phyloP scores from a whole-genome alignment of 1,284 basidiomycete genomes.

The Ceratobasidium sp. region DNA sequence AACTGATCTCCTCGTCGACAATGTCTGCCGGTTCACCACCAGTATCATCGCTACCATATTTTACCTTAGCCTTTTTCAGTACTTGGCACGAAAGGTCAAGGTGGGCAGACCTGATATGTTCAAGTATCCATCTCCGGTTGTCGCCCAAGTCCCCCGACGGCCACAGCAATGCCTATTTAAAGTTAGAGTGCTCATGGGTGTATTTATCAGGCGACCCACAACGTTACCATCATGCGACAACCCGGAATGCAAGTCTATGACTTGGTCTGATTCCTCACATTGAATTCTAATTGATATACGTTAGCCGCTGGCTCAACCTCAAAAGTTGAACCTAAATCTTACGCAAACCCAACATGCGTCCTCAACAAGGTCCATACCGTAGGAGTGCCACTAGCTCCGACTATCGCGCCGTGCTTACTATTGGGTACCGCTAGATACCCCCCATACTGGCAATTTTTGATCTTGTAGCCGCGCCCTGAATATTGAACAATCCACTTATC shows the following conservation, averaged over 20 bases:
- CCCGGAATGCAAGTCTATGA: background rate
- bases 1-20: constrained; percentile 1
- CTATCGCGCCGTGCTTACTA: background rate
- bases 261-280: background rate
- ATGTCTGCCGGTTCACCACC: constrained; percentile 17
- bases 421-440: background rate
- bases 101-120: background rate
- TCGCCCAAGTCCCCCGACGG: background rate
- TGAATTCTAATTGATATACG: background rate
- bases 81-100: background rate
- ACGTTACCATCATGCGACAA: background rate
- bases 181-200: background rate
- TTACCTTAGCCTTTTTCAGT: background rate
- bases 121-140: background rate
- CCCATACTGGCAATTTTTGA: constrained; percentile 11
- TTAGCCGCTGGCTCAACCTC: background rate
- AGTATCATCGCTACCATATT: constrained; percentile 6
- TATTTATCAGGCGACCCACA: background rate
- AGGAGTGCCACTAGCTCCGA: background rate
- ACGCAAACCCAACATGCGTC: background rate
- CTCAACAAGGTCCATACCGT: constrained; percentile 1
- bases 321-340: background rate
- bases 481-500: background rate
- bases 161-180: background rate
- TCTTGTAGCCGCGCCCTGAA: constrained; percentile 2